Conservation (phyloP, 352 stramenopile species). For the Aphanomyces stellatus region DNA sequence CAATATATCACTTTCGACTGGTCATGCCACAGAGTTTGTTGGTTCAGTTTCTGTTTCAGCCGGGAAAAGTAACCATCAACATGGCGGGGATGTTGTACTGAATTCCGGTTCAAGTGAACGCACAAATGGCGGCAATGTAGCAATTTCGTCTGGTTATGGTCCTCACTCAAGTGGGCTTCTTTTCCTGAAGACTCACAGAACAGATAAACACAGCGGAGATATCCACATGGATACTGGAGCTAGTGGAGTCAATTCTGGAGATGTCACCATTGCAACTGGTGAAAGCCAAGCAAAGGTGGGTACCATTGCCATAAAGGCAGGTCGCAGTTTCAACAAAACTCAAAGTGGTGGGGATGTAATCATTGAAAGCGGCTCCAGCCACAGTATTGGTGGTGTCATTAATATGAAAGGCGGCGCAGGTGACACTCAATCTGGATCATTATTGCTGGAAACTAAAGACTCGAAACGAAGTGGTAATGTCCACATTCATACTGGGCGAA, state of each 20-base stretch:
- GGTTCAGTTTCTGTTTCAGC: neutral
- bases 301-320: neutral
- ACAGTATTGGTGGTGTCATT: neutral
- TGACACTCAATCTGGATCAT: neutral
- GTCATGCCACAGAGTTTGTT: neutral
- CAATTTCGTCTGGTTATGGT: neutral
- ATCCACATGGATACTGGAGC: neutral
- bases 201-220: neutral
- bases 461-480: neutral
- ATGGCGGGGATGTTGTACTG: neutral
- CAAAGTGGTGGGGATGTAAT: neutral
- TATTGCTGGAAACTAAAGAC: neutral
- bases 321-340: neutral
- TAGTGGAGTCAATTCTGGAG: neutral
- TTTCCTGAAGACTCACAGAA: neutral
- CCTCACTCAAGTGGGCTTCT: neutral
- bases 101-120: neutral
- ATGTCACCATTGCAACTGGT: conserved; percentile 9
- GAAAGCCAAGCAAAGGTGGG: neutral
- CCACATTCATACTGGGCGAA: neutral
- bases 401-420: neutral
- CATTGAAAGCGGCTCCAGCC: neutral
- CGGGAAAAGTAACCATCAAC: neutral
- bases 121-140: neutral
- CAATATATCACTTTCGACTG: neutral